Base-by-base conservation (phyloP, 2,329 filamentous ascomycete species). In the Botrytis squamosa region DNA sequence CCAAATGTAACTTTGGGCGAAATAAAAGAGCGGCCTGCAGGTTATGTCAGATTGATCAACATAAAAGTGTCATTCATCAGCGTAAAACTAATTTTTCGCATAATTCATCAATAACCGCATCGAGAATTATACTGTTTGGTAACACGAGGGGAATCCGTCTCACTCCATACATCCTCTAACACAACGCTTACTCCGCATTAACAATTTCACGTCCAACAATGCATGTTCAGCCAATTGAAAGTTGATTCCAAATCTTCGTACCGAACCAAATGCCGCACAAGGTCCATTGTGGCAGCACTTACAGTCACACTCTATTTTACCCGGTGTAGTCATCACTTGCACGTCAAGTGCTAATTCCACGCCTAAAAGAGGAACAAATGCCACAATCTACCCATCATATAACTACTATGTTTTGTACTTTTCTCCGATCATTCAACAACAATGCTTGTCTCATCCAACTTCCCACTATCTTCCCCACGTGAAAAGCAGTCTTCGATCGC, bases 361-460 rank as follows among this genome's bases (percentile, higher is more conserved):
- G 29, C 44, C 20, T 0, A 29, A 36, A 52, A 14, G 25, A 25
- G 22, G 5, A 22, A 46, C 33, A 16, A 36, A 16, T 25, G 12
- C 10, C 22, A 18, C 10, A 49, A 22, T 16, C 4, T 25, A 22
- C 44, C 22, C 42, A 25, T 25, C n/a, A 46, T 25, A 8, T 3
- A 42, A 12, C 33, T 42, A 8, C 12, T 20, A 8, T 33, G 8
- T 22, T 25, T 49, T 25, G 33, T 25, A 12, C 36, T 7, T 65
- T 49, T 46, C 29, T 36, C 12, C 29, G 12, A 10, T 25, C 20
- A 36, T 36, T 52, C 29, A 42, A 49, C 49, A 14, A 66, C 29
- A 38, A 70, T 70, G 68, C 60, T 40, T 60, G 33, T 38, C 16
- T n/a, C 52, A 46, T n/a, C 68, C 7, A 62, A n/a, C 18, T 33